phyloP scores from a whole-genome alignment of 2,329 filamentous ascomycete species.

The Phaeosphaeriaceae sp. region DNA sequence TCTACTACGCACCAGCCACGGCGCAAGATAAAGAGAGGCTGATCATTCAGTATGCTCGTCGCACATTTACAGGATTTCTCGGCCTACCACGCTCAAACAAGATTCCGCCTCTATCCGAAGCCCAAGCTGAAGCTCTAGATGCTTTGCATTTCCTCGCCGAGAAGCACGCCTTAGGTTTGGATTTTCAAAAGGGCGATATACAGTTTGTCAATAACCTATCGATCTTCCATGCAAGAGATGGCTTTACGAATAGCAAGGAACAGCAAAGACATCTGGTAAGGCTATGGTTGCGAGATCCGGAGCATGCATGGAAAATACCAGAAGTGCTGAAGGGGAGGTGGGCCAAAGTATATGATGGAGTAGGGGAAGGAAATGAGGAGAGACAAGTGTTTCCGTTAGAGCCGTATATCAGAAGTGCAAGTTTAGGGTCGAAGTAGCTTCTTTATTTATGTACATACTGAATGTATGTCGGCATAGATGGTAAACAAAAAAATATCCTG shows the following conservation, averaged over 20 bases:
- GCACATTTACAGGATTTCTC: slow-evolving; percentile 58
- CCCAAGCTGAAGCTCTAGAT: slow-evolving; percentile 55
- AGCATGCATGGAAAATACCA: slow-evolving; percentile 55
- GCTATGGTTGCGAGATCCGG: slow-evolving; percentile 57
- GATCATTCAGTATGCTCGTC: slow-evolving; percentile 47
- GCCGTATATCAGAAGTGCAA: slow-evolving; percentile 31
- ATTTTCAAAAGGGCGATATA: slow-evolving; percentile 53
- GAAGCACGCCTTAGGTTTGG: slow-evolving; percentile 45
- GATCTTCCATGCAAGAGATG: slow-evolving; percentile 59
- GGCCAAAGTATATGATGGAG: slow-evolving; percentile 60
- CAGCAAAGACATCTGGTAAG: slow-evolving; percentile 54
- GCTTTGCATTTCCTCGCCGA: slow-evolving; percentile 54
- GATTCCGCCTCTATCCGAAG: slow-evolving; percentile 61
- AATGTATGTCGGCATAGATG: no score
- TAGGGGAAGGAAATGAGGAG: slow-evolving; percentile 51
- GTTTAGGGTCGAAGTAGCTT: slow-evolving; percentile 11
- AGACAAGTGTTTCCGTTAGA: slow-evolving; percentile 64
- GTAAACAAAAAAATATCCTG: no score
- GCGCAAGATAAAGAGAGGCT: slow-evolving; percentile 53
- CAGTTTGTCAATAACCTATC: slow-evolving; percentile 61
- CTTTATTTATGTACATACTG: no score
- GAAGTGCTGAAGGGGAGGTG: slow-evolving; percentile 52
- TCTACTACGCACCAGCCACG: slow-evolving; percentile 60
- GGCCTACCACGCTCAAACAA: slow-evolving; percentile 59
- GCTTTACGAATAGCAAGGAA: slow-evolving; percentile 40